Conservation (phyloP, 306 rosid species). For the Crotalaria pallida region DNA sequence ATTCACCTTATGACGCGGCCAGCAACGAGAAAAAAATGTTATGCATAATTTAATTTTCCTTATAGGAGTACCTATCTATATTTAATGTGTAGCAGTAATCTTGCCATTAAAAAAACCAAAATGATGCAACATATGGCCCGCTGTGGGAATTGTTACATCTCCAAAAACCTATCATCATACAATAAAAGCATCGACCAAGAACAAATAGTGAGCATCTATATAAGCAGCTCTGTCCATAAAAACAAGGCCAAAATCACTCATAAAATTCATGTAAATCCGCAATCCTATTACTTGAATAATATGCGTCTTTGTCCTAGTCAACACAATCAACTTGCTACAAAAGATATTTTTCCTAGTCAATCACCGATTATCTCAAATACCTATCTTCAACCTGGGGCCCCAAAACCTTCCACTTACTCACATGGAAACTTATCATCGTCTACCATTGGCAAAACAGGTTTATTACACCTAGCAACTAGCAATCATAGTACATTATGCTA, state of each 20-base stretch:
- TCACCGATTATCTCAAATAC: slow-evolving; percentile 20
- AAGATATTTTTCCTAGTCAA: not conserved
- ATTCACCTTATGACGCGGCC: not conserved
- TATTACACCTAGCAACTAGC: slow-evolving; percentile 9
- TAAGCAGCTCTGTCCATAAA: slow-evolving; percentile 29
- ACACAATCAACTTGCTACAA: not conserved
- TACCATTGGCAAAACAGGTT: not conserved
- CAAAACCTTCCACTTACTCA: slow-evolving; percentile 15
- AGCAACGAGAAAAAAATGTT: not conserved
- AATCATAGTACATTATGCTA: slow-evolving; percentile 7
- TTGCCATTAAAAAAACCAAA: not conserved
- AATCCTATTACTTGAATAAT: slow-evolving; percentile 10
- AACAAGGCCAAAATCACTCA: slow-evolving; percentile 5
- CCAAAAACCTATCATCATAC: not conserved
- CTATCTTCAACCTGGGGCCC: not conserved
- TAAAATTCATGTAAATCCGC: slow-evolving; percentile 4
- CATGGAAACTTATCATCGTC: not conserved
- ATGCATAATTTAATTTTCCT: too few species aligned
- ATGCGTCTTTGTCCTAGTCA: slow-evolving; percentile 12
- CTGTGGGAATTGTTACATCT: not conserved
- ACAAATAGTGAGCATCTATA: not conserved
- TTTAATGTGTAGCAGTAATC: not conserved
- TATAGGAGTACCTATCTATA: too few species aligned
- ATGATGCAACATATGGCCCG: not conserved
- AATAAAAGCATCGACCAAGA: not conserved